Base-by-base conservation (phyloP, 208 protist genomes). In the Crithidia bombi region DNA sequence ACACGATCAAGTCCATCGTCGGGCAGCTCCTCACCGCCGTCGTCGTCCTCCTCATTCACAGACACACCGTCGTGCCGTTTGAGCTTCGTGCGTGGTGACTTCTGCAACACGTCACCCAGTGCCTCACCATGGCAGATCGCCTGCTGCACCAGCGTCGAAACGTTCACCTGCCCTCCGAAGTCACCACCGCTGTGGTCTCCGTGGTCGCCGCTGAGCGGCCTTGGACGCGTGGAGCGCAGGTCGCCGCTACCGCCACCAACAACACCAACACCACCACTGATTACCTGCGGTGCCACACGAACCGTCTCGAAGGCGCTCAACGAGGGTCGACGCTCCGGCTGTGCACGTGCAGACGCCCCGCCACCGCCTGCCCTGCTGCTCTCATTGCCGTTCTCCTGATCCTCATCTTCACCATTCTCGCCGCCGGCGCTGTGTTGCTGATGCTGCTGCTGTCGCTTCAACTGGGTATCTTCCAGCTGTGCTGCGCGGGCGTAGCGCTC, bases 1-100 rank as follows among this genome's bases (percentile, higher is more conserved):
- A 74, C 73, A 44, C 69, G 81, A 35, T 73, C 73, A 3, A 93
- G 72, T 0, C 88, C 88, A 55, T 86, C 79, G 26, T 68, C 81
- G 4, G 89, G 85, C 47, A 94, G 74, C 62, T 80, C 89, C 65
- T 90, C 85, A 12, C 69, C 66, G 0, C 73, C 81, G 15, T 73
- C 74, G 2, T 65, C 69, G 1, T 39, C 43, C 11, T 39, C 69
- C 17, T 54, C 49, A 21, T 41, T 47, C 15, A 32, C 26, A 32
- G 17, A 5, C 47, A 17, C 21, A 35, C 6, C 35, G 38, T 32
- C 44, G n/a, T n/a, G n/a, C n/a, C n/a, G n/a, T 7, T 38, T 36
- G 15, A 10, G 54, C 54, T 36, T 39, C 30, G 15, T 38, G 28
- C 51, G n/a, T n/a, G n/a, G n/a, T n/a, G n/a, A n/a, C n/a, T n/a